These are phyloP conservation scores for Ciborinia camelliae DNA, from an alignment of 2,329 filamentous ascomycete genomes.

Conservation along the genomic window DNA sequence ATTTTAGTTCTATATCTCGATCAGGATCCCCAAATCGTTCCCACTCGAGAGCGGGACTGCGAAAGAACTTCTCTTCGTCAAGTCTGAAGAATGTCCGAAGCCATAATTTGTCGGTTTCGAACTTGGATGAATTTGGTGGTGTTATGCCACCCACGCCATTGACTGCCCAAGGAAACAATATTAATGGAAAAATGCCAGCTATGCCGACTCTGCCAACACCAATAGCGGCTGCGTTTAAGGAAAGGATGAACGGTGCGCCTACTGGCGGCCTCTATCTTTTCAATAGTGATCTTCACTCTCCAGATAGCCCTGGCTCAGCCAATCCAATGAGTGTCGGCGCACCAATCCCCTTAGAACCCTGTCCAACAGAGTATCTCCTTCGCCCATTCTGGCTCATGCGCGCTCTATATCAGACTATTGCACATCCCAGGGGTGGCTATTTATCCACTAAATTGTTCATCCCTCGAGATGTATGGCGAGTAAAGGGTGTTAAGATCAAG, in stretches of 20 bases:
- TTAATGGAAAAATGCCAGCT: slow-evolving; percentile 47
- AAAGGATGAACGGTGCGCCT: slow-evolving; percentile 53
- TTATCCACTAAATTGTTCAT: slow-evolving; percentile 89
- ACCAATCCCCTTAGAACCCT: slow-evolving; percentile 81
- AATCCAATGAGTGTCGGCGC: slow-evolving; percentile 60
- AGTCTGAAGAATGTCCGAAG: slow-evolving; percentile 69
- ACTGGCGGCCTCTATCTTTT: slow-evolving; percentile 75
- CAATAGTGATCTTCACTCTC: slow-evolving; percentile 75
- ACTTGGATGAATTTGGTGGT: slow-evolving; percentile 56
- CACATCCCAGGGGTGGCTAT: slow-evolving; percentile 88
- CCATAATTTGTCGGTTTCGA: slow-evolving; percentile 67
- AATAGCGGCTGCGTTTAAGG: slow-evolving; percentile 58
- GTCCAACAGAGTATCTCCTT: slow-evolving; percentile 83
- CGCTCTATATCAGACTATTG: slow-evolving; percentile 86
- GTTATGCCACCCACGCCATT: slow-evolving; percentile 71
- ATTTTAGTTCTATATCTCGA: slow-evolving; percentile 35
- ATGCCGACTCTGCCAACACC: slow-evolving; percentile 67
- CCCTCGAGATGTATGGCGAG: slow-evolving; percentile 87
- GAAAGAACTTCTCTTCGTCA: slow-evolving; percentile 68
- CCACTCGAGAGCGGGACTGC: slow-evolving; percentile 45
- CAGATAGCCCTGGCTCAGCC: slow-evolving; percentile 60
- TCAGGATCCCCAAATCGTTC: slow-evolving; percentile 52
- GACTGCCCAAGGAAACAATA: slow-evolving; percentile 48
- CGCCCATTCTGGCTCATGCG: slow-evolving; percentile 98
- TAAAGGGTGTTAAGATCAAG: slow-evolving; percentile 90